Evolutionary conservation across 2,329 filamentous ascomycete species (phyloP), one percentile per base, ranked within the genome.

Genomic region (Aspergillus phoenicis): DNA sequence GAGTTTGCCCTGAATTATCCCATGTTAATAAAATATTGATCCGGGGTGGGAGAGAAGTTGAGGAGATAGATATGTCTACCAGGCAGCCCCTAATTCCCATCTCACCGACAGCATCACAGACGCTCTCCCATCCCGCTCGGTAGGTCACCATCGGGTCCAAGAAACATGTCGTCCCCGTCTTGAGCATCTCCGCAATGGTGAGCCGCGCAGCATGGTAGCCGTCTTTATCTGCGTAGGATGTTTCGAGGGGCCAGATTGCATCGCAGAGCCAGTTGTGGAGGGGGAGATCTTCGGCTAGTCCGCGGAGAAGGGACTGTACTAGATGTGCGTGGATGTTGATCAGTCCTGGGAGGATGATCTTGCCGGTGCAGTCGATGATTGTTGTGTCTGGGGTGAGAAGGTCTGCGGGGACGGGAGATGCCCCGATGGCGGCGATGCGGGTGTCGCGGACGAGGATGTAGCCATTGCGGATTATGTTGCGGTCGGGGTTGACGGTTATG

Each of bases 201-300:
- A 83, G 69, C 5, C 78, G 69, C 1, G 79, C 80, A 5, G 82
- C 81, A 3, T 79, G 76, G 66, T 83, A 83, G 17, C 81, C 82
- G 68, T 84, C 81, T 36, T 77, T 76, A 3, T 71, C 69, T 0
- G 76, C 79, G 65, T 80, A 81, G 49, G 77, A 77, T 0, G 77
- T 77, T 67, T 82, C 77, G 4, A 82, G 69, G 8, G 79, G 77
- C 82, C 82, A 84, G 45, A 83, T 82, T 1, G 77, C 71, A 63
- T 83, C 81, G 63, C 81, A 84, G 4, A 84, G 75, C 82, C 82
- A 84, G 0, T 77, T 77, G 17, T 83, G 80, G 5, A 84, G 73
- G 48, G 80, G 78, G 6, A 84, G 69, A 60, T 84, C 80, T 62
- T 84, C 82, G 0, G 81, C 82, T 6, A 78, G 72, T 8, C 81